Base-by-base conservation (phyloP, 805 yeast genomes). In the Starmerella khaoyaiensis region DNA sequence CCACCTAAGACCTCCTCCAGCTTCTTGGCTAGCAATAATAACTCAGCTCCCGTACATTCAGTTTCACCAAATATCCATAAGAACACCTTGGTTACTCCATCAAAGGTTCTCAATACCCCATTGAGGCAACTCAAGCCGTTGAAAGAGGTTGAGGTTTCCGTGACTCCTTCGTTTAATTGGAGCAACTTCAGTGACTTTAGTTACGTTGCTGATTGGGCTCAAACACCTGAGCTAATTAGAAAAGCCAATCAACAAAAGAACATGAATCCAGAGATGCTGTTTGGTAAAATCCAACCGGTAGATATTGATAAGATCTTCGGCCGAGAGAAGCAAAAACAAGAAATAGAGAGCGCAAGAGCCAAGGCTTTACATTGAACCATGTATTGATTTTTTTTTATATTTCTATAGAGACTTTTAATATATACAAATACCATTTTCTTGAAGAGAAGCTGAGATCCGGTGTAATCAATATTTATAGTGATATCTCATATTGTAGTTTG, bases 261-360 rank as follows among this genome's bases (percentile, higher is more conserved):
- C 21, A 59, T 76, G 42, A 76, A 82, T 50, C 86, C 90, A 0
- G 72, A 66, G 43, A 54, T 64, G 15, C 69, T 82, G 1, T 81
- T 83, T 59, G 94, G 93, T 0, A 76, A 79, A 5, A 69, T 79
- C 22, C 78, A 79, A 0, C 74, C 74, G 2, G 59, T 79, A 40
- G 69, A 74, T 36, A 72, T 77, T 60, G 81, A 74, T 36, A 82
- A 75, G 44, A 71, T 79, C 3, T 81, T 79, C 26, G 42, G 40
- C 10, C 32, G 33, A 1, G 45, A 38, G 26, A 22, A 19, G 19
- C 8, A 21, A 18, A 15, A 31, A 10, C 37, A 40, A 19, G 26
- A 27, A 27, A n/a, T 7, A 15, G 16, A 26, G 16, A 27, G 29
- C 29, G 29, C 6, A 27, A 27, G 26, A 11, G 11, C 26, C 26